Conservation (phyloP, 352 stramenopile species). For the Pythium grandisporangium region DNA sequence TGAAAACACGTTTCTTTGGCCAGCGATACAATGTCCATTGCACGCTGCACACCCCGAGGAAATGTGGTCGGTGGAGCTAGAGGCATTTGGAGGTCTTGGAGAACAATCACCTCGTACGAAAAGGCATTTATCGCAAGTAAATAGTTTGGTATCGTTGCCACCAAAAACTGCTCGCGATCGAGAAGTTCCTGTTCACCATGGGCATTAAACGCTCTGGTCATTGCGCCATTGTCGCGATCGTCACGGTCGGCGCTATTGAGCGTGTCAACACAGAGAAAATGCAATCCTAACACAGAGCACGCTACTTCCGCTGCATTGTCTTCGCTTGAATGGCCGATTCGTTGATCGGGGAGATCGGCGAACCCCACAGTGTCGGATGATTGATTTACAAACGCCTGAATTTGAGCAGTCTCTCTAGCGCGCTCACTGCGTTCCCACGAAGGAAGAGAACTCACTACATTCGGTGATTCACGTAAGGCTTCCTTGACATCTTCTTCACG, state of each 20-base stretch:
- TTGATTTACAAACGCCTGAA: slow-evolving; percentile 18
- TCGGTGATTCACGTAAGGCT: slow-evolving; percentile 29
- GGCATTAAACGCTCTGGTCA: slow-evolving; percentile 30
- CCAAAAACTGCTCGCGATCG: slow-evolving; percentile 38
- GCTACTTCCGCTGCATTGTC: slow-evolving; percentile 24
- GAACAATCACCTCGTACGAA: slow-evolving; percentile 45
- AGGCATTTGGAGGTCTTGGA: slow-evolving; percentile 42
- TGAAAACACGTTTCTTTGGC: slow-evolving; percentile 54
- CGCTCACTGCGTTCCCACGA: slow-evolving; percentile 48
- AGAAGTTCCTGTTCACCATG: slow-evolving; percentile 40
- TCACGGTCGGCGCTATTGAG: not conserved
- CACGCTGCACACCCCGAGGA: no score
- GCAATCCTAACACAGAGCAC: slow-evolving; percentile 32
- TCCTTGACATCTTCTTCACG: slow-evolving; percentile 34
- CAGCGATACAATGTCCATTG: slow-evolving; percentile 22
- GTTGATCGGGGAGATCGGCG: no score
- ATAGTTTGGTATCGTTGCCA: slow-evolving; percentile 35
- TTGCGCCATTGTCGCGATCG: not conserved
- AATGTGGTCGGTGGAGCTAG: no score
- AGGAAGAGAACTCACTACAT: slow-evolving; percentile 60
- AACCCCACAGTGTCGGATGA: no score
- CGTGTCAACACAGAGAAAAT: slow-evolving; percentile 30
- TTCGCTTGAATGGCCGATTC: not conserved
- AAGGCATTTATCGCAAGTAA: slow-evolving; percentile 54
- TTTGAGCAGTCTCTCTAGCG: slow-evolving; percentile 21